Evolutionary conservation across 371 early-diverging fungal species (phyloP).

Genomic region (Coemansia sp.): DNA sequence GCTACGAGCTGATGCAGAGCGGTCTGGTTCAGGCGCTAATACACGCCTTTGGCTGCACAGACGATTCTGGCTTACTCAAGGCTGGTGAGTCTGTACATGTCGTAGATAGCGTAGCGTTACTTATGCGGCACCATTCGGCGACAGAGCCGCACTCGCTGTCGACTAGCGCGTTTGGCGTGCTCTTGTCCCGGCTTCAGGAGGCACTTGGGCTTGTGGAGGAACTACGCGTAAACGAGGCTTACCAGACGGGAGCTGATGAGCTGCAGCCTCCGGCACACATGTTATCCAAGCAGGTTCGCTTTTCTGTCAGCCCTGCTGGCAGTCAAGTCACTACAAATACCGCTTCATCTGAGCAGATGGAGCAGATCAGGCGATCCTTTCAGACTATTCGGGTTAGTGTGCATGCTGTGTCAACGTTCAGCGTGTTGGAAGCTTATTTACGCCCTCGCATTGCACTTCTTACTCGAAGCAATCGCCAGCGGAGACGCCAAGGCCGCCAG

Average conservation of each 20-base stretch:
- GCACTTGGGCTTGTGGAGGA: conserved; percentile 67
- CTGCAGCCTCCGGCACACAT: conserved; percentile 66
- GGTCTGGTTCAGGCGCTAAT: conserved; percentile 59
- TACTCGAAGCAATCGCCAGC: background rate
- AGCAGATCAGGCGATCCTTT: conserved; percentile 21
- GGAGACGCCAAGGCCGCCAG: background rate
- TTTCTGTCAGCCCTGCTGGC: conserved; percentile 60
- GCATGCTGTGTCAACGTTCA: conserved; percentile 82
- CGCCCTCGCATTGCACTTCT: conserved; percentile 56
- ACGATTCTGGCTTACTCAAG: background rate
- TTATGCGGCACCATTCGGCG: background rate
- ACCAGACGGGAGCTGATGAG: conserved; percentile 21
- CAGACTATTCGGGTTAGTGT: conserved; percentile 65
- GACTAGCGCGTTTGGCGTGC: conserved; percentile 17
- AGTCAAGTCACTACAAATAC: conserved; percentile 33
- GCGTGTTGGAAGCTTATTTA: conserved; percentile 75
- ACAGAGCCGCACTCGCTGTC: background rate
- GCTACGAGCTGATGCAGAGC: conserved; percentile 77
- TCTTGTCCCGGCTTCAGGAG: conserved; percentile 75
- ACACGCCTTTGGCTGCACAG: conserved; percentile 47
- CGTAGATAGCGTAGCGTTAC: too few species aligned
- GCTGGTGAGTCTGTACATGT: too few species aligned
- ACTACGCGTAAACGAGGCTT: conserved; percentile 24
- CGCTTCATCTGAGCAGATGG: conserved; percentile 6
- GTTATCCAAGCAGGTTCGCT: conserved; percentile 70